These are phyloP conservation scores for Xerocomus cyaneibrunnescens DNA, from an alignment of 1,284 basidiomycete genomes.

Conservation along the genomic window DNA sequence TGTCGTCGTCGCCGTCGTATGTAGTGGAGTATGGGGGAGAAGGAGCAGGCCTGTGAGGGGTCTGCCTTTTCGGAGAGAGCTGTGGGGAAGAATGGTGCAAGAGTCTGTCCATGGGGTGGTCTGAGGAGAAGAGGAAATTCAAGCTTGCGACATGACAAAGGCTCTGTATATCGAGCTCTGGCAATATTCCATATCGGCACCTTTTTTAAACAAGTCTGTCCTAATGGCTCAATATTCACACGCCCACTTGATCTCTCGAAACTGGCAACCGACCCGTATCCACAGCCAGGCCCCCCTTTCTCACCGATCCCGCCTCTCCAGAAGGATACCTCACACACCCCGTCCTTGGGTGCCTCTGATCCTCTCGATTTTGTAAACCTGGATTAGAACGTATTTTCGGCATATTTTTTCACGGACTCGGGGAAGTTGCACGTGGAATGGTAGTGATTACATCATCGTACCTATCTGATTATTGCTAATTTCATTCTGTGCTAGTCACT, in stretches of 20 bases:
- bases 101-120: slow-evolving; percentile 37
- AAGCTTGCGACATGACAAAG: slow-evolving; percentile 39
- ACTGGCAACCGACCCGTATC: slow-evolving; percentile 9
- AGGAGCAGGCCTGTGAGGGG: slow-evolving; percentile 9
- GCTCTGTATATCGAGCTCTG: slow-evolving; percentile 41
- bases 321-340: background rate
- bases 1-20: slow-evolving; percentile 28
- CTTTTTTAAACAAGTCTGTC: slow-evolving; percentile 37
- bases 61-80: slow-evolving; percentile 30
- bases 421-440: slow-evolving; percentile 26
- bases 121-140: slow-evolving; percentile 33
- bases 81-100: slow-evolving; percentile 18
- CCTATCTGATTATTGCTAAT: slow-evolving; percentile 22
- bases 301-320: background rate
- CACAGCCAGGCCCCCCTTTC: background rate
- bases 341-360: background rate
- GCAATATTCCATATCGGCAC: slow-evolving; percentile 42
- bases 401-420: slow-evolving; percentile 14
- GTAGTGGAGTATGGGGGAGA: slow-evolving; percentile 10
- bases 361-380: background rate
- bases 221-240: slow-evolving; percentile 31
- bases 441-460: slow-evolving; percentile 31
- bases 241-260: slow-evolving; percentile 18
- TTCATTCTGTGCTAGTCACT: slow-evolving; percentile 11
- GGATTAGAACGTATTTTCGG: background rate